Evolutionary conservation across 441 rosid species (phyloP), one percentile per base, ranked within the genome.

Genomic region (Pelargonium fulgidum): DNA sequence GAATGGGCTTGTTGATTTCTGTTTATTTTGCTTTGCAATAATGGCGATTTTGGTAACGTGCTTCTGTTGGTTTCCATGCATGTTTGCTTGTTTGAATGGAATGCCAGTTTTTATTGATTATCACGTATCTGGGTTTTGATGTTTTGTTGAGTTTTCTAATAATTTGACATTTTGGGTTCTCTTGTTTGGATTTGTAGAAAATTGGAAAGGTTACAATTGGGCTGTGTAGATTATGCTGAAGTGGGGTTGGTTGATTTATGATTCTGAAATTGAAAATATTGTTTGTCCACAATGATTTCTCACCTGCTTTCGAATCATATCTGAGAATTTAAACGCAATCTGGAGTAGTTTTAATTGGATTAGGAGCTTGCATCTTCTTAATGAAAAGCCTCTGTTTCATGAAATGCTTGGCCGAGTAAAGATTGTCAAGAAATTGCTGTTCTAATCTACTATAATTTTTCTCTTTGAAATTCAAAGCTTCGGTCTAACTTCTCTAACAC

Each of bases 41-140:
- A 61, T 61, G 64, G 64, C 64, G 64, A 61, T 61, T 61, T 61
- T 61, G 64, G 64, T 61, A 61, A 61, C 26, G 33, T 22, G 63
- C 5, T 42, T 42, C 9, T 42, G 47, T 42, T 42, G 9, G 47
- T 9, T 6, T 59, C 33, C 4, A 20, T 59, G 20, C 24, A 33
- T 61, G 36, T 22, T 10, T 59, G 64, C 36, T 59, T 59, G 13
- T 13, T 11, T 22, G 64, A 61, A 10, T 61, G 41, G 6, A 36
- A 36, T 36, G 41, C 8, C 41, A 5, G 41, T 36, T 36, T 36
- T 36, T 29, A 36, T 36, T 36, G 33, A 9, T 61, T 9, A 11
- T 61, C 22, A 4, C 39, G 36, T 61, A 10, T 61, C 64, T 61
- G 64, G 64, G 12, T 58, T 36, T 36, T 36, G 8, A 36, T 36